A percentile compares a stretch with the other conserved stretches of the same genome.
Conservation (phyloP, 78 protist genomes). For the Dictyostelium capitatum region DNA sequence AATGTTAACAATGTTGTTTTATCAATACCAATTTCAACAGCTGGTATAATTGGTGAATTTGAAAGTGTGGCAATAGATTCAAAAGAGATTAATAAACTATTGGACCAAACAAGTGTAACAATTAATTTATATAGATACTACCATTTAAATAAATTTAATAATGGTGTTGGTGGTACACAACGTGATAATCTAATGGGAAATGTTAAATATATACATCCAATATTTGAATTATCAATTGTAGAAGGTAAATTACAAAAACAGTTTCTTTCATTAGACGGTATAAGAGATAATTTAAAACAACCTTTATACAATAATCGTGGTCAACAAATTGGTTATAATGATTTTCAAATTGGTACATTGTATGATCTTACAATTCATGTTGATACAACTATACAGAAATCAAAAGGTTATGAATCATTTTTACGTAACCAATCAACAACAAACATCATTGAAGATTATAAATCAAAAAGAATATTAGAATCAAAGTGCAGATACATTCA, state of each 20-base stretch:
- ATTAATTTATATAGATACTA: slow-evolving; percentile 24
- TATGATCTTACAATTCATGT: neutral
- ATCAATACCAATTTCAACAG: slow-evolving; percentile 1
- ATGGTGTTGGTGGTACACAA: neutral
- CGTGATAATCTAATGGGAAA: neutral
- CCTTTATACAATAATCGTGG: neutral
- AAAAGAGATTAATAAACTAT: slow-evolving; percentile 2
- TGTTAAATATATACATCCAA: neutral
- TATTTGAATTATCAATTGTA: neutral
- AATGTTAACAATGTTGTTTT: neutral
- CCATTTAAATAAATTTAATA: slow-evolving; percentile 17
- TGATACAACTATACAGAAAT: neutral
- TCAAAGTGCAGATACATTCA: slow-evolving; percentile 1
- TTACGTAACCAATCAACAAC: neutral
- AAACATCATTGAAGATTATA: neutral
- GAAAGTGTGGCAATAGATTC: neutral
- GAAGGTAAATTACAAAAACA: slow-evolving; percentile 8
- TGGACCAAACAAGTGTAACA: neutral
- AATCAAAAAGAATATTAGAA: slow-evolving; percentile 2
- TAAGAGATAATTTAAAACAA: slow-evolving; percentile 3
- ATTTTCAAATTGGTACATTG: neutral
- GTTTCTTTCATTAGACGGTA: neutral
- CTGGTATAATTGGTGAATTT: slow-evolving; percentile 33
- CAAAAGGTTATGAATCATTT: neutral
- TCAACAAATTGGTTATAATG: neutral